Evolutionary conservation across 805 yeast species (phyloP), one percentile per base, ranked within the genome.

Genomic region (Saccharomycopsis malanga): DNA sequence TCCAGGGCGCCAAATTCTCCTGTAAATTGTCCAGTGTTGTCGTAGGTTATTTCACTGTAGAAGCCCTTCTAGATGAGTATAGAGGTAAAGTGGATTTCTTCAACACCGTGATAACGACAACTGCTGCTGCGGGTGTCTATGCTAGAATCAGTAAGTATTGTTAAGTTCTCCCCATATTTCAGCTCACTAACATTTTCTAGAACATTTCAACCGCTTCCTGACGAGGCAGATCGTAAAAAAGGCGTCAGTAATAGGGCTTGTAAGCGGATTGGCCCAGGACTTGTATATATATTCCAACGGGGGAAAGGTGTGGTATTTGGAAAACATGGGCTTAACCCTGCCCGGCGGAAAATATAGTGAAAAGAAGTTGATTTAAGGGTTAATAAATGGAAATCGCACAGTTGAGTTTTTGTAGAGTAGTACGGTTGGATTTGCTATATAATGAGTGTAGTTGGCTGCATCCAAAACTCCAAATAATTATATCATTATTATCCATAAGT

Each of bases 291-390:
- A 69, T 54, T 48, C 64, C 2, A 67, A 83, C 55, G 86, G 86
- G 4, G 84, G 81, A 2, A 62, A 70, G 38, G 70, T 81, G 6
- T 85, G 93, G 91, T 83, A n/a, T n/a, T n/a, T n/a, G n/a, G n/a
- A n/a, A n/a, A n/a, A n/a, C n/a, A n/a, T n/a, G n/a, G n/a, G n/a
- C n/a, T n/a, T n/a, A n/a, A n/a, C n/a, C n/a, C n/a, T n/a, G n/a
- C n/a, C n/a, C n/a, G n/a, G n/a, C n/a, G n/a, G n/a, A n/a, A n/a
- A n/a, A n/a, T n/a, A n/a, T n/a, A n/a, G n/a, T n/a, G n/a, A n/a
- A n/a, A n/a, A n/a, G n/a, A n/a, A n/a, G n/a, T n/a, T n/a, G n/a
- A n/a, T n/a, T n/a, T n/a, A n/a, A n/a, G n/a, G n/a, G n/a, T n/a
- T n/a, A n/a, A n/a, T n/a, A n/a, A n/a, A n/a, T n/a, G n/a, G n/a